These are phyloP conservation scores for Thymus mandschuricus DNA, from an alignment of 257 asterid genomes.

Conservation along the genomic window DNA sequence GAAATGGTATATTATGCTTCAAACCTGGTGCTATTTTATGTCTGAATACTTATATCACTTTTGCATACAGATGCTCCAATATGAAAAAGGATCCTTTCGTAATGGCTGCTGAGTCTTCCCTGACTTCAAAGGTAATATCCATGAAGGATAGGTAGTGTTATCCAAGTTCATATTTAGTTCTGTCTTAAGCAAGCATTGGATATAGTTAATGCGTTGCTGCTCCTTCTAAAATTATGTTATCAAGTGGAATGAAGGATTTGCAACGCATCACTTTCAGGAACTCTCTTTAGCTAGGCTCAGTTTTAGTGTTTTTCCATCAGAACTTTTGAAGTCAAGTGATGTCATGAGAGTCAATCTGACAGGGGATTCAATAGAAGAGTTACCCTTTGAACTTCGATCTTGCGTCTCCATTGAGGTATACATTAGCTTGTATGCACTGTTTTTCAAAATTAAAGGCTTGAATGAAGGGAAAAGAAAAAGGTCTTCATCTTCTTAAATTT, in stretches of 20 bases:
- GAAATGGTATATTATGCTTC: constrained; percentile 23
- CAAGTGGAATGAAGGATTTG: constrained; percentile 20
- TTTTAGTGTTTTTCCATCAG: constrained; percentile 75
- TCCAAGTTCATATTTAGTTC: constrained; percentile 28
- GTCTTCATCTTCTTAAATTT: too few species aligned
- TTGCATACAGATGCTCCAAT: constrained; percentile 57
- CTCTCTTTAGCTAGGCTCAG: constrained; percentile 68
- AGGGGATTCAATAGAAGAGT: constrained; percentile 72
- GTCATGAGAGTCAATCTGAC: constrained; percentile 81
- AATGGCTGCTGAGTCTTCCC: constrained; percentile 76
- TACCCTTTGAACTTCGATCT: constrained; percentile 78
- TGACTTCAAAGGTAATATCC: constrained; percentile 82
- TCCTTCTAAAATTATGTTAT: constrained; percentile 15
- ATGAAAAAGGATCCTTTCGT: constrained; percentile 63
- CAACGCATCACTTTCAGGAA: constrained; percentile 61
- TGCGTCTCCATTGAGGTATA: constrained; percentile 82
- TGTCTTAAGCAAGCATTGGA: constrained; percentile 16
- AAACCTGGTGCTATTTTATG: constrained; percentile 20
- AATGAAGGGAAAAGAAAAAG: too few species aligned
- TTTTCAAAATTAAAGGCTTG: constrained; percentile 19
- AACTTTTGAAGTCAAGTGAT: constrained; percentile 71
- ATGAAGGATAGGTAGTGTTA: too few species aligned
- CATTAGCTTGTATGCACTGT: constrained; percentile 27
- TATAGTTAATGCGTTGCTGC: constrained; percentile 15
- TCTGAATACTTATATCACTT: constrained; percentile 22